Base-by-base conservation (phyloP, 768 basidiomycete species). In the Podaxis sp. region DNA sequence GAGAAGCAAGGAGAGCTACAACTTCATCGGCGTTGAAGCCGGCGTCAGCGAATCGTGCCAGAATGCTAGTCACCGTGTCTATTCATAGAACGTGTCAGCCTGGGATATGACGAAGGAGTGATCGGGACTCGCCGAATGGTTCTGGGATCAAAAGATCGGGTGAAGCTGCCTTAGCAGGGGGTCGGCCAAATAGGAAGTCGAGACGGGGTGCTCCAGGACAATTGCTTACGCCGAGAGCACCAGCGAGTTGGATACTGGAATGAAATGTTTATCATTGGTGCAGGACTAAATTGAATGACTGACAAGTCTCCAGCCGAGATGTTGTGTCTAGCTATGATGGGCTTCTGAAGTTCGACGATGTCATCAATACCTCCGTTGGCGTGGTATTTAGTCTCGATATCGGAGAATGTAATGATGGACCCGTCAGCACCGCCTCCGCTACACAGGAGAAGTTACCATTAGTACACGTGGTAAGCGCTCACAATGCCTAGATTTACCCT, bases 241-340 rank as follows among this genome's bases (percentile, higher is more conserved):
- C 79, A n/a, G 81, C 80, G 62, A 82, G 77, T 63, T 80, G 77
- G 51, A 83, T 78, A 67, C 76, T 79, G 33, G 13, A 68, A 57
- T 58, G 60, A 7, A 67, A 65, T 59, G 11, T 65, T 56, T 17
- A 60, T 56, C n/a, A 63, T 71, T 72, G 41, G 63, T 36, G 43
- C 8, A 19, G 6, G 40, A 11, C 40, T 6, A 2, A 7, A 19
- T 12, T n/a, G 17, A 41, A n/a, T 27, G 36, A 52, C 76, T 56
- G 59, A 82, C 81, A 84, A 78, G 69, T 84, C 82, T 47, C 80
- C 82, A 19, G 77, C 65, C 8, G 76, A 70, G 46, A 79, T 72
- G 63, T 76, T 73, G 67, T 78, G 72, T 41, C 67, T 70, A 15
- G 64, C 64, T 41, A 77, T 63, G 72, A 80, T 72, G 8, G 74